These are phyloP conservation scores for Solanum peruvianum DNA, from an alignment of 257 asterid genomes.

Conservation along the genomic window DNA sequence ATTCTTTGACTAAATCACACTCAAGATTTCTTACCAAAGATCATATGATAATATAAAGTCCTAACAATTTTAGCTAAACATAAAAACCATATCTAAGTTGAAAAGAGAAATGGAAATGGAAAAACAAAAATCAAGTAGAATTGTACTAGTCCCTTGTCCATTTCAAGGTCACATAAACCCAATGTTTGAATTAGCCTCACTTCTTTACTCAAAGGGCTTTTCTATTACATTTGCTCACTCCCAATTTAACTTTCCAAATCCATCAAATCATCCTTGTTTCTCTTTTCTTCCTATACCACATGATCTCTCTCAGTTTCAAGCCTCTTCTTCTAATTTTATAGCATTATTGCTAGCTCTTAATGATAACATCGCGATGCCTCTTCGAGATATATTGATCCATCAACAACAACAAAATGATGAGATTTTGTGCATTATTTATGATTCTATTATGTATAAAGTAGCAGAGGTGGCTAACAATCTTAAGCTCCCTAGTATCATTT, in stretches of 20 bases:
- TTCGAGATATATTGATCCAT: not conserved
- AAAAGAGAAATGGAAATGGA: not conserved
- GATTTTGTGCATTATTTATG: not conserved
- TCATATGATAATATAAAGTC: not conserved
- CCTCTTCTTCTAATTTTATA: not conserved
- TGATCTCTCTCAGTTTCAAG: not conserved
- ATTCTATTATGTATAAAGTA: not conserved
- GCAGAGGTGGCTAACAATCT: not conserved
- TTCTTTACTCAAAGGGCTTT: constrained; percentile 9
- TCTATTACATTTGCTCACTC: constrained; percentile 5
- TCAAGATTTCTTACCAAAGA: not conserved
- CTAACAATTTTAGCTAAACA: not conserved
- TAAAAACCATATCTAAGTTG: not conserved
- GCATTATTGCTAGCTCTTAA: constrained; percentile 1
- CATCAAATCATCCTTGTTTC: not conserved
- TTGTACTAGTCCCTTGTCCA: not conserved
- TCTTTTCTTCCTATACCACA: not conserved
- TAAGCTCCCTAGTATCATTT: not conserved
- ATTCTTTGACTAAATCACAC: not conserved
- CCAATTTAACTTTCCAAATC: constrained; percentile 1
- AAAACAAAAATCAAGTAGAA: not conserved
- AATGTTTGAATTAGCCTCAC: constrained; percentile 8
- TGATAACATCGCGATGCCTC: not conserved
- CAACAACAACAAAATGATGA: not conserved
- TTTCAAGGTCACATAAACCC: constrained; percentile 16